Percentiles rank a stretch among this genome's conserved stretches.
Evolutionary conservation across 306 rosid species (phyloP).

Genomic region (Albizia julibrissin): DNA sequence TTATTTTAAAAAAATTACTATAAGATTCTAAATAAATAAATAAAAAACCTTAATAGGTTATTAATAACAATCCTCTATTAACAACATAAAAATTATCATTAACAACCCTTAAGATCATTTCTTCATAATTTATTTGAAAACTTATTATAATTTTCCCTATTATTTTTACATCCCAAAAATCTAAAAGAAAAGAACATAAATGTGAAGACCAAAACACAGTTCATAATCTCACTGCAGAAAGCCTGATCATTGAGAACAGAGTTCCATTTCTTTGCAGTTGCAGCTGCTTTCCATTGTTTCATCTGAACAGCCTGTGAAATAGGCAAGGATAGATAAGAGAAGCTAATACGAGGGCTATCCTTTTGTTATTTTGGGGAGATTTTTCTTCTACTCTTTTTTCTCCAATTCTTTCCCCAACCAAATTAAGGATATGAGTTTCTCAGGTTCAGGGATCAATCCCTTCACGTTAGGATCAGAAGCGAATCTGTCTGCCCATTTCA

Average conservation of each 20-base stretch:
- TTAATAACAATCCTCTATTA: too few species aligned
- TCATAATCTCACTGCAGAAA: not conserved
- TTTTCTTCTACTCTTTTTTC: not conserved
- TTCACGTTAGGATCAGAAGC: conserved; percentile 47
- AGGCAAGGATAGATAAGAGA: too few species aligned
- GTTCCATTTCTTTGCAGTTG: conserved; percentile 9
- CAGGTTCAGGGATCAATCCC: conserved; percentile 54
- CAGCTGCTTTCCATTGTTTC: not conserved
- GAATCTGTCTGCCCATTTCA: conserved; percentile 58
- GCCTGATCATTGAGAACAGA: not conserved
- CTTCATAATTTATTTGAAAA: too few species aligned
- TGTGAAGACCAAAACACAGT: not conserved
- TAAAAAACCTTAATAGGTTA: too few species aligned
- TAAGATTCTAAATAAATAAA: too few species aligned
- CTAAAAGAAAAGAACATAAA: not conserved
- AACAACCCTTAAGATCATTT: too few species aligned
- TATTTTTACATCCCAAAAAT: not conserved
- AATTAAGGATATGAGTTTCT: conserved; percentile 28
- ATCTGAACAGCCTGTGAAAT: not conserved
- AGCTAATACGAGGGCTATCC: too few species aligned
- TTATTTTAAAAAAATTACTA: too few species aligned
- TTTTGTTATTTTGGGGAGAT: too few species aligned
- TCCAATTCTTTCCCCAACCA: too few species aligned
- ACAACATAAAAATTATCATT: too few species aligned
- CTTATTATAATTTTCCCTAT: too few species aligned